These are phyloP conservation scores for Lentinula sp. DNA, from an alignment of 768 basidiomycete species.

Conservation along the genomic window DNA sequence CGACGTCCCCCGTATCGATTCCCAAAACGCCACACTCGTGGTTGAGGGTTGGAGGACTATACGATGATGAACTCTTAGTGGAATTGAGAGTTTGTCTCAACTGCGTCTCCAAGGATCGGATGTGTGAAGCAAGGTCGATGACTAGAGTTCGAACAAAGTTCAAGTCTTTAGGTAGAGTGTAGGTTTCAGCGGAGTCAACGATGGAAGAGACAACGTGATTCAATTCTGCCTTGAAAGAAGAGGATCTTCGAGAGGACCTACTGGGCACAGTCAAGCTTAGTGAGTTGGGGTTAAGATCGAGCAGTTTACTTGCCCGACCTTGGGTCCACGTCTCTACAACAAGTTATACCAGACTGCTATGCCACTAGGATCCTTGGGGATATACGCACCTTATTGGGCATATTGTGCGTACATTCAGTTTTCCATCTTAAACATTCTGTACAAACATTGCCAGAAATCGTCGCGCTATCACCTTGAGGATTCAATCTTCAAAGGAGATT, in stretches of 20 bases:
- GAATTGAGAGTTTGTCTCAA: background rate
- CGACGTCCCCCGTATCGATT: background rate
- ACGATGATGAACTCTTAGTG: background rate
- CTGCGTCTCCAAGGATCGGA: background rate
- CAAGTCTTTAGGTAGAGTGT: background rate
- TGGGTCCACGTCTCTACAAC: constrained; percentile 3
- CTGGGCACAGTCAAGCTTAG: background rate
- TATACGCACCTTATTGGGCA: background rate
- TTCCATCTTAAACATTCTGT: constrained; percentile 35
- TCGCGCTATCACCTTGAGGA: constrained; percentile 35
- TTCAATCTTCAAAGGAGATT: background rate
- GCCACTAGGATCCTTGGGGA: background rate
- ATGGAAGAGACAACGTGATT: background rate
- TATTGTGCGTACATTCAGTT: constrained; percentile 4
- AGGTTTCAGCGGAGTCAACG: background rate
- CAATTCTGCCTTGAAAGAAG: background rate
- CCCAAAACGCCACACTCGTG: background rate
- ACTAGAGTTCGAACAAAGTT: background rate
- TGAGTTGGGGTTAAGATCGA: background rate
- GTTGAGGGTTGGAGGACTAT: background rate
- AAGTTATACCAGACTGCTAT: background rate
- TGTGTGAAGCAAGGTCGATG: background rate
- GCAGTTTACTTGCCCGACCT: background rate
- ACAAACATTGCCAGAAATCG: constrained; percentile 30
- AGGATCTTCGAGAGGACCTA: background rate